A percentile compares a stretch with the other conserved stretches of the same genome.
phyloP scores from a whole-genome alignment of 148 eudicot species.

The Nepenthes mirabilis region DNA sequence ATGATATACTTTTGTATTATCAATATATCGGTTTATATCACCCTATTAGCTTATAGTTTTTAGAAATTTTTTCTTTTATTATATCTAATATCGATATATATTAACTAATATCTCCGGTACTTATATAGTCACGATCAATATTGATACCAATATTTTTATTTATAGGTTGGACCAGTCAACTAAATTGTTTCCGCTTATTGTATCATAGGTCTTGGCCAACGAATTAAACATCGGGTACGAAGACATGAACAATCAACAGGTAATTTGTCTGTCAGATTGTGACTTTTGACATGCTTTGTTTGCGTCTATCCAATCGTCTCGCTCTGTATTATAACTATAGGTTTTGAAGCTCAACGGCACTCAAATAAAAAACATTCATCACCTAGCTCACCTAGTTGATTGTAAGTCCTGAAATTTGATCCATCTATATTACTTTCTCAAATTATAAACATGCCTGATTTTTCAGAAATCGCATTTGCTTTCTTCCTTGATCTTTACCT shows the following conservation, averaged over 20 bases:
- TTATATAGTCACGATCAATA: not conserved
- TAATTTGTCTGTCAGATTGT: slow-evolving; percentile 9
- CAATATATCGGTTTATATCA: not conserved
- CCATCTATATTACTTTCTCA: not conserved
- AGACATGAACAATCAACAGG: slow-evolving; percentile 92
- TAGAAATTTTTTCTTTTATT: not conserved
- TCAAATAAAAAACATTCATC: slow-evolving; percentile 69
- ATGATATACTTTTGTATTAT: not conserved
- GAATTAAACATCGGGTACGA: slow-evolving; percentile 92
- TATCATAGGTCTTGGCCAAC: slow-evolving; percentile 65
- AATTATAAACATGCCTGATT: not conserved
- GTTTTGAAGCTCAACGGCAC: slow-evolving; percentile 83
- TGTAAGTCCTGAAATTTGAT: slow-evolving; percentile 36
- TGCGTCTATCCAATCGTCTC: not conserved
- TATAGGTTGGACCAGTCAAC: not conserved
- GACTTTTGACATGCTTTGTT: not conserved
- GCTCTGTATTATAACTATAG: slow-evolving; percentile 15
- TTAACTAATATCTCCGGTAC: too few relatives aligned
- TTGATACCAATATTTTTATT: too few relatives aligned
- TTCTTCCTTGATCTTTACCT: not conserved
- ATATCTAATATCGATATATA: not conserved
- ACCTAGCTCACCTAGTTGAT: slow-evolving; percentile 87
- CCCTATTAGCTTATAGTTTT: not conserved
- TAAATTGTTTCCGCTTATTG: not conserved
- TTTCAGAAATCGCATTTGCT: slow-evolving; percentile 2